These are phyloP conservation scores for Thermoascus crustaceus DNA, from an alignment of 2,329 filamentous ascomycete genomes.

Conservation along the genomic window DNA sequence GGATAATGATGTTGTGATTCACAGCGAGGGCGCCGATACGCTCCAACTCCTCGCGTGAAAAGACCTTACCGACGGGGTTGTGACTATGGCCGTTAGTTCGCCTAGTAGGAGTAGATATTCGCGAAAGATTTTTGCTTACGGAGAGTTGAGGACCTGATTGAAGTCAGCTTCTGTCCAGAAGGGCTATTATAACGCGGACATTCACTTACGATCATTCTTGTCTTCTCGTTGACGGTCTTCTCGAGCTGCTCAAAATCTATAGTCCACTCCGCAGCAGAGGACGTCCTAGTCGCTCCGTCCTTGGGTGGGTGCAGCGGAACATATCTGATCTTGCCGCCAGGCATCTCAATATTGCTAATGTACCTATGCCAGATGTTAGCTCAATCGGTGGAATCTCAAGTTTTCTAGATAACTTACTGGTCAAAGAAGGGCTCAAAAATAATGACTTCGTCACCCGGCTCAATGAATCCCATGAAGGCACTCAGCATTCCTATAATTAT, in stretches of 20 bases:
- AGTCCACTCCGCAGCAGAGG: constrained; percentile 79
- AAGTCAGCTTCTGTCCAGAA: constrained; percentile 8
- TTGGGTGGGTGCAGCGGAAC: constrained; percentile 87
- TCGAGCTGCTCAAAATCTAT: constrained; percentile 79
- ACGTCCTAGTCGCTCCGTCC: constrained; percentile 68
- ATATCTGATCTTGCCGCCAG: constrained; percentile 88
- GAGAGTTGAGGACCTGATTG: constrained; percentile 41
- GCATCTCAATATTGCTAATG: constrained; percentile 98
- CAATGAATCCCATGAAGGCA: constrained; percentile 96
- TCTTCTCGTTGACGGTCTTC: constrained; percentile 70
- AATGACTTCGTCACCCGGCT: constrained; percentile 91
- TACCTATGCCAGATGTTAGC: constrained; percentile 46
- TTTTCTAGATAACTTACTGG: constrained; percentile 54
- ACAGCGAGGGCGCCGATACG: constrained; percentile 82
- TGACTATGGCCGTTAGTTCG: constrained; percentile 44
- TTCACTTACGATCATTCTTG: constrained; percentile 82
- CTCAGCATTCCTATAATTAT: constrained; percentile 66
- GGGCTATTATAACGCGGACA: constrained; percentile 38
- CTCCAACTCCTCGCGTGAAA: constrained; percentile 72
- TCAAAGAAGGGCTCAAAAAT: constrained; percentile 99
- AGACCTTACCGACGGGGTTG: constrained; percentile 96
- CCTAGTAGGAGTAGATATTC: no score
- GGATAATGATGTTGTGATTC: constrained; percentile 86
- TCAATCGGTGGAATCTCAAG: neutral
- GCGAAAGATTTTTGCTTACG: constrained; percentile 37